Evolutionary conservation across 2,329 filamentous ascomycete species (phyloP), one percentile per base, ranked within the genome.

Genomic region (Emmonsia crescens): DNA sequence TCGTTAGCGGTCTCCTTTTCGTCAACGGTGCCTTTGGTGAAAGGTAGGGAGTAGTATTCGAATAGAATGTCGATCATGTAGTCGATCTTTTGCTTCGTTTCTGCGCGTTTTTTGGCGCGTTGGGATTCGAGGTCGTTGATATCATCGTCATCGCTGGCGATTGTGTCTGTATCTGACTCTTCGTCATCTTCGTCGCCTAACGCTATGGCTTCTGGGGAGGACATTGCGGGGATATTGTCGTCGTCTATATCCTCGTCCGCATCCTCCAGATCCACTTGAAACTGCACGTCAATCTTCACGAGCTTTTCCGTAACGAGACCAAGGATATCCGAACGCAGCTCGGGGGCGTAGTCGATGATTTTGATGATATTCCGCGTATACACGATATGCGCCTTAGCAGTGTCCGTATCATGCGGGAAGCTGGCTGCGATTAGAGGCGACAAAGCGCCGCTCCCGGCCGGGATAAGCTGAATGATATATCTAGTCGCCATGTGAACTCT

Each of bases 261-360:
- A 68, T 97, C 92, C 65, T 97, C 91, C 69, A 97, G 79, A 69
- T 97, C 92, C 57, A 92, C 84, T 75, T 96, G 93, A 74, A 97
- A 94, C 72, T 96, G 89, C 0, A 96, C 91, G 72, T 99, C 94
- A 62, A 97, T 89, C 75, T 94, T 94, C 69, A 97, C 90, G 8
- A 97, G 81, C 64, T 89, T 87, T 67, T 93, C 89, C 49, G 91
- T 88, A 56, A 97, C 88, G 14, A 96, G 78, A 61, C 91, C 86
- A 65, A 96, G 82, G 29, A 97, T 85, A 64, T 95, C 89, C 8
- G 88, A 84, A 64, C 87, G 87, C 42, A 96, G 77, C 63, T 89
- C 86, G 0, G 90, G 87, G 1, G 88, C 84, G 71, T 96, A 96
- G 57, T 85, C 81, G 60, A 88, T 86, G 40, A 97, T 79, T 62